Evolutionary conservation across 148 eudicot species (phyloP).

Genomic region (Spergularia marina): DNA sequence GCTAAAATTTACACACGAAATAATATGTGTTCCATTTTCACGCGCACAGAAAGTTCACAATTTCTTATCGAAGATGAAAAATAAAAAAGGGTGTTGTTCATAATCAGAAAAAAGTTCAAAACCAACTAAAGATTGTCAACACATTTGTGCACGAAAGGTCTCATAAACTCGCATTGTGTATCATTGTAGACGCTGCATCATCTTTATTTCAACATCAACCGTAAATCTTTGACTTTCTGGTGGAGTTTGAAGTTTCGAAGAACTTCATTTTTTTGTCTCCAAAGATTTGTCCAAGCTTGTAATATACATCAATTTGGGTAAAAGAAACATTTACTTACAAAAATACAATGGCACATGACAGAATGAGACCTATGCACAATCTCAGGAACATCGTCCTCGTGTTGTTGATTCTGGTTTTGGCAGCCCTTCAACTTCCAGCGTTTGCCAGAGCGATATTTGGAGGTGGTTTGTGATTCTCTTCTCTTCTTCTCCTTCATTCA

Average conservation of each 20-base stretch:
- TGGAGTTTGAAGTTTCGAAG: background rate
- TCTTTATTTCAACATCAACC: too few relatives aligned
- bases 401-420: constrained; percentile 8
- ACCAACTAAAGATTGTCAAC: too few relatives aligned
- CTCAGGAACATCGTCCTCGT: background rate
- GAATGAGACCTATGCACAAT: background rate
- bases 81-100: too few relatives aligned
- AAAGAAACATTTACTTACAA: background rate
- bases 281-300: background rate
- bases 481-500: background rate
- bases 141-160: too few relatives aligned
- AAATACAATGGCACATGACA: background rate
- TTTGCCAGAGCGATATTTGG: background rate
- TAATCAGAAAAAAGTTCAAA: too few relatives aligned
- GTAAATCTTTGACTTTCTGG: background rate
- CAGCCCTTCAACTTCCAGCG: background rate
- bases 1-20: too few relatives aligned
- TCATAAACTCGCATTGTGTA: too few relatives aligned
- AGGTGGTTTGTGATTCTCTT: constrained; percentile 1
- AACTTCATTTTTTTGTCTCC: too few relatives aligned
- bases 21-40: too few relatives aligned
- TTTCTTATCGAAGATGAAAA: too few relatives aligned
- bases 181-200: too few relatives aligned
- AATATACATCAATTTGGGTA: background rate
- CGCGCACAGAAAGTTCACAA: too few relatives aligned